Evolutionary conservation across 352 stramenopile species (phyloP), one percentile per base, ranked within the genome.

Genomic region (Phytophthora hibernalis): DNA sequence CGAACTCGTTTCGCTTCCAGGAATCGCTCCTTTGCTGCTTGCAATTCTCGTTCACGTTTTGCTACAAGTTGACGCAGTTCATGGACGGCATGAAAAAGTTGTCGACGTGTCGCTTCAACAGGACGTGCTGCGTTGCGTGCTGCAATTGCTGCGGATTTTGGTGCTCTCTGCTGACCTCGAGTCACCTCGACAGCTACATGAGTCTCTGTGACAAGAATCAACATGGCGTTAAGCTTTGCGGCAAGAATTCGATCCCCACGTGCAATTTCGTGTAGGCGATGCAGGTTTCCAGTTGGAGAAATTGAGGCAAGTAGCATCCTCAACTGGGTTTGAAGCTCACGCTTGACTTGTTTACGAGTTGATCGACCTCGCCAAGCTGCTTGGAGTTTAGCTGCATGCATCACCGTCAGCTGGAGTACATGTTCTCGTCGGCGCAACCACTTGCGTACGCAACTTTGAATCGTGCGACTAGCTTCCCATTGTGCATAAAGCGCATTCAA

Each of bases 161-260:
- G 68, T 12, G 66, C 53, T 33, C 68, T 65, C 5, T 72, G 55
- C 22, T 69, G 52, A 11, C 50, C 51, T 20, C 42, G 47, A 24
- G 50, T 55, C 10, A 69, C 38, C 9, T 83, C 75, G 5, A 89
- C 61, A 10, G 59, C 77, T 0, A 93, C 68, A 24, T 76, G 70
- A 0, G 77, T 90, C 50, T 91, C 85, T 6, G 80, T 76, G 5
- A 90, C 57, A n/a, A 93, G 62, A 22, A 76, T 61, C 3, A 93
- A 51, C 72, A 89, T 79, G 3, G 40, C 20, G 18, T 90, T 89
- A 4, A 93, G 24, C 5, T 73, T 77, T 13, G 33, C 20, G 0
- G 74, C 68, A n/a, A 90, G 62, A 6, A 60, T 38, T 2, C 66
- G 76, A 45, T 80, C 51, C 18, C 55, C 65, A 4, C 64, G 66